These are phyloP conservation scores for Solanum chmielewskii DNA, from an alignment of 257 asterid species.

Conservation along the genomic window DNA sequence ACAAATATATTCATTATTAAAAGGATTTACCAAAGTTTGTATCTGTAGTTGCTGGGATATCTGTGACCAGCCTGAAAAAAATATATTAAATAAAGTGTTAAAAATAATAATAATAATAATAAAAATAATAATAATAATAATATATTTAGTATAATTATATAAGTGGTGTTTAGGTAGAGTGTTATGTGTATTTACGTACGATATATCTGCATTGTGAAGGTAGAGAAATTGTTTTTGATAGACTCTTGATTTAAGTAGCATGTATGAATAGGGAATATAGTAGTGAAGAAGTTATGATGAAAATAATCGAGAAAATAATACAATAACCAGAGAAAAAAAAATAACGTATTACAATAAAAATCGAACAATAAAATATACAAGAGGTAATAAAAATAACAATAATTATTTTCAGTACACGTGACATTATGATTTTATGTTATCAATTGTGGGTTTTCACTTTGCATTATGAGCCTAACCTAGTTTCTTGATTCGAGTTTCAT, in stretches of 20 bases:
- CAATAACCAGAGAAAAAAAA: no score
- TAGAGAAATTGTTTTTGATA: no score
- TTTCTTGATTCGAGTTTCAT: background rate
- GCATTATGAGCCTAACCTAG: background rate
- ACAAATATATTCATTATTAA: no score
- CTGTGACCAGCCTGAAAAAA: constrained; percentile 54
- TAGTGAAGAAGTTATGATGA: no score
- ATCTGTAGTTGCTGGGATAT: constrained; percentile 75
- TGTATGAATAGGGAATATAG: background rate
- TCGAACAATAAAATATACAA: no score
- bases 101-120: background rate
- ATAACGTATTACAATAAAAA: no score
- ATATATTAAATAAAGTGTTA: background rate
- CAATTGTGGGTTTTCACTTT: background rate
- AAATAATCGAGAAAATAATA: background rate
- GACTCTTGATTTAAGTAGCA: background rate
- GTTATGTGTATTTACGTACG: no score
- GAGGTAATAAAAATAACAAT: no score
- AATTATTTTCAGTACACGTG: background rate
- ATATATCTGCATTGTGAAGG: no score
- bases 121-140: background rate
- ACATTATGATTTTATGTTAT: background rate
- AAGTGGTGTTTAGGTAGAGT: no score
- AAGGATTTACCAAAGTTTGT: constrained; percentile 36
- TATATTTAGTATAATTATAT: background rate